phyloP scores from a whole-genome alignment of 352 stramenopile genomes.

The Globisporangium viniferum region DNA sequence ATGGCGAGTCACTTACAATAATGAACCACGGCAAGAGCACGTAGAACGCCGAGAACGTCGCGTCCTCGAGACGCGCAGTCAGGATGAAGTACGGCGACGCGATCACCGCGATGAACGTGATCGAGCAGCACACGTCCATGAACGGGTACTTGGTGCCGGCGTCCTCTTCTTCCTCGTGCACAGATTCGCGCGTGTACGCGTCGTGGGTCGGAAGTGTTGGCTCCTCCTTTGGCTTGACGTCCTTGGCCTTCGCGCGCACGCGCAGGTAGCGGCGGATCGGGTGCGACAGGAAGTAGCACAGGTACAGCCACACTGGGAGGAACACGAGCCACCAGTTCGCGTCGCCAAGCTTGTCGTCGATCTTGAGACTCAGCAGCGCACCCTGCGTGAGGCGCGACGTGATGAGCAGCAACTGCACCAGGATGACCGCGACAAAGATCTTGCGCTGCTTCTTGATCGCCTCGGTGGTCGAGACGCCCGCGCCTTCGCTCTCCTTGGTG shows the following conservation, averaged over 20 bases:
- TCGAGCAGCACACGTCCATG: conserved; percentile 52
- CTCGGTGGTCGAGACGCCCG: conserved; percentile 66
- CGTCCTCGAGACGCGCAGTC: conserved; percentile 62
- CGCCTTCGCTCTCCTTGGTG: conserved; percentile 71
- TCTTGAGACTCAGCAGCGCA: conserved; percentile 63
- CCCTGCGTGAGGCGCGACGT: conserved; percentile 56
- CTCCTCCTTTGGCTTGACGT: conserved; percentile 23
- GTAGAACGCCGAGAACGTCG: conserved; percentile 76
- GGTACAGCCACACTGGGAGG: conserved; percentile 73
- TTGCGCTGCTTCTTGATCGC: conserved; percentile 61
- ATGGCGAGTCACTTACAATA: conserved; percentile 43
- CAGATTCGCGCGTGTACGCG: conserved; percentile 73
- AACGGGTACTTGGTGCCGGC: conserved; percentile 51
- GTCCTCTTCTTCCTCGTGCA: conserved; percentile 48
- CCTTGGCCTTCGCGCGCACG: conserved; percentile 33
- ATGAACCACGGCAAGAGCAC: conserved; percentile 82
- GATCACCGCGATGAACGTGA: conserved; percentile 46
- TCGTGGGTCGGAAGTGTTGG: conserved; percentile 49
- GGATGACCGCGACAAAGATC: conserved; percentile 34
- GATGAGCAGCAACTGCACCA: conserved; percentile 43
- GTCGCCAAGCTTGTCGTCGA: conserved; percentile 49
- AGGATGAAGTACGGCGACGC: conserved; percentile 83
- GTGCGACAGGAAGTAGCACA: conserved; percentile 55
- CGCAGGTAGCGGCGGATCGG: conserved; percentile 55
- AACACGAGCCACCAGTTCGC: conserved; percentile 82